Evolutionary conservation across 2,329 filamentous ascomycete species (phyloP).

Genomic region (Diaporthe helianthi): DNA sequence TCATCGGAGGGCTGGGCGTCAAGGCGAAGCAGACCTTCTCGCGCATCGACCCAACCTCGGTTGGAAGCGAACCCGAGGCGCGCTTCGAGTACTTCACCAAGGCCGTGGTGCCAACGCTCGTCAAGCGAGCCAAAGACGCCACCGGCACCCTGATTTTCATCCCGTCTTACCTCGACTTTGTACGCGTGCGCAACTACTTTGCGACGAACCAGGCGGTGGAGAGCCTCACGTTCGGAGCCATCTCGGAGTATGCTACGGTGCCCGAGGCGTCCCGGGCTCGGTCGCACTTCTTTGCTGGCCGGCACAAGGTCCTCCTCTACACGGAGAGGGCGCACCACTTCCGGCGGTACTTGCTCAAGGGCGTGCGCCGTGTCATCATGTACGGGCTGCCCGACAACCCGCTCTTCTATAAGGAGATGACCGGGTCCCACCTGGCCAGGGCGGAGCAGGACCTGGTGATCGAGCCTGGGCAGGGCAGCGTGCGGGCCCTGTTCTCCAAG

Average conservation of each 20-base stretch:
- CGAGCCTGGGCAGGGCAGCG: slow-evolving; percentile 65
- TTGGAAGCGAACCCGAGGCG: slow-evolving; percentile 80
- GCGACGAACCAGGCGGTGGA: slow-evolving; percentile 69
- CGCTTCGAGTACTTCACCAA: slow-evolving; percentile 91
- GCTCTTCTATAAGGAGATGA: slow-evolving; percentile 78
- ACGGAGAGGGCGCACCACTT: slow-evolving; percentile 98
- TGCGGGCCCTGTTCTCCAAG: slow-evolving; percentile 77
- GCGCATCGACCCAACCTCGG: slow-evolving; percentile 76
- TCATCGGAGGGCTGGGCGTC: slow-evolving; percentile 75
- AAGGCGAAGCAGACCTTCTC: slow-evolving; percentile 87
- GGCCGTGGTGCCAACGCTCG: slow-evolving; percentile 77
- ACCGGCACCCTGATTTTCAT: slow-evolving; percentile 85
- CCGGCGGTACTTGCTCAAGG: slow-evolving; percentile 81
- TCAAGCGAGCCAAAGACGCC: slow-evolving; percentile 69
- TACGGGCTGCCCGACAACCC: slow-evolving; percentile 92
- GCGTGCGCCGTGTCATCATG: slow-evolving; percentile 84
- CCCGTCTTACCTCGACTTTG: slow-evolving; percentile 93
- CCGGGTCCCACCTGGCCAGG: slow-evolving; percentile 69
- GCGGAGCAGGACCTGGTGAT: slow-evolving; percentile 63
- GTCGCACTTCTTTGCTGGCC: slow-evolving; percentile 84
- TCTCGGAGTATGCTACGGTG: slow-evolving; percentile 86
- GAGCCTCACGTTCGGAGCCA: slow-evolving; percentile 74
- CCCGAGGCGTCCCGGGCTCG: slow-evolving; percentile 83
- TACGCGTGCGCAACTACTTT: slow-evolving; percentile 91
- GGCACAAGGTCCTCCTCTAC: slow-evolving; percentile 85